Base-by-base conservation (phyloP, 352 stramenopile genomes). In the Phytopythium mirpurense region DNA sequence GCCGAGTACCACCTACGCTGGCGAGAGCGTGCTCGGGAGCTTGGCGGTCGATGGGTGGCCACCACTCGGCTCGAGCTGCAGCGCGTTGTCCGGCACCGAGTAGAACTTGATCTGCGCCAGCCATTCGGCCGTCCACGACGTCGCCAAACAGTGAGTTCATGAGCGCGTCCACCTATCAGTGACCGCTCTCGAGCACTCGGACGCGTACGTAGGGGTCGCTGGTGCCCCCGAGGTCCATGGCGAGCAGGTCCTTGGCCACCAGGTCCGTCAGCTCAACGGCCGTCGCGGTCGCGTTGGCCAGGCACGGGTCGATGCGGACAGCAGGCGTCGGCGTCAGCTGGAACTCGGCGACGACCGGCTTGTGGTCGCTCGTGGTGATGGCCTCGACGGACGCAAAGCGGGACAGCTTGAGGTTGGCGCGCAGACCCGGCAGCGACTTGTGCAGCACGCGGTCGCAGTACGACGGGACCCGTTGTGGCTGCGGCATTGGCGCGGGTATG, bases 401-500 rank as follows among this genome's bases (percentile, higher is more conserved):
- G 12, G 71, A 51, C 31, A 87, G 57, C 62, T 81, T 85, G 31
- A 95, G 58, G 35, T 83, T 77, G 5, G 35, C 31, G 8, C 63
- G 55, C 26, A 84, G 56, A 5, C 77, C 80, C 0, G 83, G 83
- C 2, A 95, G 58, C 24, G 84, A 96, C 48, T 86, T 91, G 60
- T 90, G 74, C 48, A 96, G 56, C 26, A 96, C 68, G 31, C 86
- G 78, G 50, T 96, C 84, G 56, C 83, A 94, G 49, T 91, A 94
- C 0, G 84, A 94, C 16, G 84, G 86, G 29, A 90, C 67, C 27
- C 86, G 77, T 31, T 95, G 76, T 0, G 78, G 65, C 76, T 89
- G 46, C 24, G 52, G 26, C 11, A 23, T 5, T 10, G 11, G 11
- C 7, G 32, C 32, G 32, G 5, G 29, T n/a, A n/a, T n/a, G n/a